A percentile compares a stretch with the other conserved stretches of the same genome.
Evolutionary conservation across 768 basidiomycete genomes (phyloP).

Genomic region (Xerocomellus amylosporus): DNA sequence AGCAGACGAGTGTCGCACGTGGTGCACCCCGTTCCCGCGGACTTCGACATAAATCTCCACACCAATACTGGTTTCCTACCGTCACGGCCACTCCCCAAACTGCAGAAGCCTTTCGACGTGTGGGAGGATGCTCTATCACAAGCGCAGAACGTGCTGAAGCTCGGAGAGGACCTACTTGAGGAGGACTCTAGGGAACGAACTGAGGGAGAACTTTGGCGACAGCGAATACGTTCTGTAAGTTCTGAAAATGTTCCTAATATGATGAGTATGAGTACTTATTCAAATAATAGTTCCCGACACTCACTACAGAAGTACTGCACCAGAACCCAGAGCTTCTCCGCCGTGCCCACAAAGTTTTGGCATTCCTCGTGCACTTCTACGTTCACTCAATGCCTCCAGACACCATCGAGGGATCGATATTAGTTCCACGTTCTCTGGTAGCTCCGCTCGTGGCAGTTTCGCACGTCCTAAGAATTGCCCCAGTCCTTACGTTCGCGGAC

Average conservation of each 20-base stretch:
- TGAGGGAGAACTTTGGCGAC: constrained; percentile 68
- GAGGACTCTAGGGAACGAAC: constrained; percentile 47
- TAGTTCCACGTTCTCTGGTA: constrained; percentile 74
- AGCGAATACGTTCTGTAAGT: constrained; percentile 60
- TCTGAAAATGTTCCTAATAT: background rate
- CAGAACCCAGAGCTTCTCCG: constrained; percentile 62
- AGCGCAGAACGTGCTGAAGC: constrained; percentile 51
- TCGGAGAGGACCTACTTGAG: constrained; percentile 55
- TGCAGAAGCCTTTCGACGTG: constrained; percentile 50
- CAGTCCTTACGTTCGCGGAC: constrained; percentile 93
- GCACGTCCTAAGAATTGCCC: constrained; percentile 76
- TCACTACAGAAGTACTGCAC: constrained; percentile 54
- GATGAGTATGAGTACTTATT: constrained; percentile 11
- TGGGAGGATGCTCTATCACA: constrained; percentile 71
- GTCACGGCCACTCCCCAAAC: constrained; percentile 51
- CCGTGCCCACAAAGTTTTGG: constrained; percentile 84
- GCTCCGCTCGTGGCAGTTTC: constrained; percentile 79
- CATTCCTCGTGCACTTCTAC: constrained; percentile 89
- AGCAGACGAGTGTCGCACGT: constrained; percentile 29
- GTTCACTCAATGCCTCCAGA: constrained; percentile 69
- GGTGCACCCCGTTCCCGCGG: constrained; percentile 37
- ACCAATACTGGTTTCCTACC: constrained; percentile 83
- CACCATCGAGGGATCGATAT: constrained; percentile 38
- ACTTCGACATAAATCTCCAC: constrained; percentile 51
- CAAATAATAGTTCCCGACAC: constrained; percentile 61